Conservation (phyloP, 225 moss, liverwort and hornwort genomes). For the Polytrichum formosum region DNA sequence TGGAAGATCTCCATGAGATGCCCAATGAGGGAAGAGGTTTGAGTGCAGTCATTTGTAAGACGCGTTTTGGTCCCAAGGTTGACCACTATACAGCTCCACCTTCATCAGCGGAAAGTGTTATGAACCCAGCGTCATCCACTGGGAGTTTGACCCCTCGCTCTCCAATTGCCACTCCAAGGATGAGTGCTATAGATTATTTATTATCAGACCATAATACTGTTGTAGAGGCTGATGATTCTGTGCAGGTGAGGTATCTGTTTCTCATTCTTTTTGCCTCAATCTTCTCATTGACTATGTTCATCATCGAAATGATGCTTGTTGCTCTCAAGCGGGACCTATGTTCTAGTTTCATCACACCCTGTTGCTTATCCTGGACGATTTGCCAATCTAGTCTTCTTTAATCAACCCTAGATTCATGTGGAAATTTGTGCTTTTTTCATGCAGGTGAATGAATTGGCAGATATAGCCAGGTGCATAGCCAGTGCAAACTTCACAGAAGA, state of each 20-base stretch:
- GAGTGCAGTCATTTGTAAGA: slow-evolving; percentile 27
- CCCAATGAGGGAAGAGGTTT: slow-evolving; percentile 29
- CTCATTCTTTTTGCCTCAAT: neutral
- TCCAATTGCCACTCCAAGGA: slow-evolving; percentile 36
- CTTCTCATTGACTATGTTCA: neutral
- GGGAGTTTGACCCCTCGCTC: slow-evolving; percentile 56
- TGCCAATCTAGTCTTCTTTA: no score
- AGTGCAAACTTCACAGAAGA: slow-evolving; percentile 41
- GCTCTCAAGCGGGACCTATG: no score
- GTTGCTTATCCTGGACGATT: no score
- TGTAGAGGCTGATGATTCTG: slow-evolving; percentile 43
- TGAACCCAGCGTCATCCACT: slow-evolving; percentile 35
- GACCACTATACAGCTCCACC: slow-evolving; percentile 29
- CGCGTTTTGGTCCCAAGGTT: slow-evolving; percentile 50
- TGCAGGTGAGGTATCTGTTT: slow-evolving; percentile 36
- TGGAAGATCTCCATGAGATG: slow-evolving; percentile 57
- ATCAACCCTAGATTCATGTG: neutral
- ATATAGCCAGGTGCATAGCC: slow-evolving; percentile 54
- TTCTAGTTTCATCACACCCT: no score
- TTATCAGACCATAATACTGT: slow-evolving; percentile 38
- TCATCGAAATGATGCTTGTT: neutral
- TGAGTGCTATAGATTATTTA: slow-evolving; percentile 42
- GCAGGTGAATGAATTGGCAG: slow-evolving; percentile 58
- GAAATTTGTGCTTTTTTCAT: neutral
- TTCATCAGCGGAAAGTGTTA: slow-evolving; percentile 5